Percentiles rank a stretch among this genome's conserved stretches.
Conservation (phyloP, 2,329 filamentous ascomycete genomes). For the Diaporthe citrichinensis region DNA sequence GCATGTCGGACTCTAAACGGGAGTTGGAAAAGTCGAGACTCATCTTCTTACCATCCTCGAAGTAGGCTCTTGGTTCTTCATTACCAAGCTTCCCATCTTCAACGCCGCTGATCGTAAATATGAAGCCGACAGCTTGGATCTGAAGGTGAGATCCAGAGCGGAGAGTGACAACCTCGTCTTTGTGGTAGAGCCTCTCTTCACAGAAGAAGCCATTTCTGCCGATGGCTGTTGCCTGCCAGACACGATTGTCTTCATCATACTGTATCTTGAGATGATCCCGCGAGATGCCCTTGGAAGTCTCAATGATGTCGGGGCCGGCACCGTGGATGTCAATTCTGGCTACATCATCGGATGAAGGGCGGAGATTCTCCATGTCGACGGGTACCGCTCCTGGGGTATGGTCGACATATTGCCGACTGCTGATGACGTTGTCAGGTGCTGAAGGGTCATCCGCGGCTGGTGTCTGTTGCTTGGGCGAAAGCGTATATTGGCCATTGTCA, state of each 20-base stretch:
- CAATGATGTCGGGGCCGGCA: conserved; percentile 71
- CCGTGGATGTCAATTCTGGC: conserved; percentile 82
- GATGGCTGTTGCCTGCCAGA: conserved; percentile 75
- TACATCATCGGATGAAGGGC: conserved; percentile 72
- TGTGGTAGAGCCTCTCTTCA: conserved; percentile 69
- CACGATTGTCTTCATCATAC: conserved; percentile 73
- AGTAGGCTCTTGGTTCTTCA: conserved; percentile 66
- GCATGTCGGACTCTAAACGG: conserved; percentile 66
- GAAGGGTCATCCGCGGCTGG: conserved; percentile 40
- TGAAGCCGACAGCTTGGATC: conserved; percentile 78
- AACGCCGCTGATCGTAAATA: conserved; percentile 78
- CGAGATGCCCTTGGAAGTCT: conserved; percentile 80
- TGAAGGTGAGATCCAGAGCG: conserved; percentile 77
- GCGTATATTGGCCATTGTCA: conserved; percentile 48
- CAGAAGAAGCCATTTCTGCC: conserved; percentile 79
- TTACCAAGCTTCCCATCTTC: conserved; percentile 70
- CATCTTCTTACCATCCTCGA: conserved; percentile 76
- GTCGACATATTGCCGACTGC: conserved; percentile 72
- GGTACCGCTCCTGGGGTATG: conserved; percentile 72
- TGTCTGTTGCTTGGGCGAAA: conserved; percentile 35
- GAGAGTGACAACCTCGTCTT: conserved; percentile 69
- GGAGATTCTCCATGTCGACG: conserved; percentile 71
- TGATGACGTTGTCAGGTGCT: conserved; percentile 59
- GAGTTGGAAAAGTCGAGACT: conserved; percentile 80
- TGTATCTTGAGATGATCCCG: conserved; percentile 80